A percentile compares a stretch with the other conserved stretches of the same genome.
Conservation (phyloP, 345 rosid species). For the Fremontodendron californicum region DNA sequence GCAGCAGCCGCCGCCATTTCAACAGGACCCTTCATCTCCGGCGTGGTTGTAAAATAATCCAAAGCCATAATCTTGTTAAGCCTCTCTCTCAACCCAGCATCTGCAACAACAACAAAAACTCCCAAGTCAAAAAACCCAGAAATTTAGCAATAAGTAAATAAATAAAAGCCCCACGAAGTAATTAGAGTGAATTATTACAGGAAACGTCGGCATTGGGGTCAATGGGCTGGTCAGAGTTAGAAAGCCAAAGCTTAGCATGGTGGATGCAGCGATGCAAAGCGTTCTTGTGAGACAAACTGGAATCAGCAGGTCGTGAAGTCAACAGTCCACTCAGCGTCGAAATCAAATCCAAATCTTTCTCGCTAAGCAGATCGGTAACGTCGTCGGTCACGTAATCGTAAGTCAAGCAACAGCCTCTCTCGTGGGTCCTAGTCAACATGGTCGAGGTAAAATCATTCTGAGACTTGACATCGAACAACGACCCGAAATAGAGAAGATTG, state of each 20-base stretch:
- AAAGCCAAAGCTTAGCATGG: slow-evolving; percentile 75
- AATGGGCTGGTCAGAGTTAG: slow-evolving; percentile 59
- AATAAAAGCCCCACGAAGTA: background rate
- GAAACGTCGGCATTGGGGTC: slow-evolving; percentile 51
- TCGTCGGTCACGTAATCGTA: slow-evolving; percentile 93
- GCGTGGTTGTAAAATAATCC: slow-evolving; percentile 72
- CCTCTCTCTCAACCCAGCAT: slow-evolving; percentile 70
- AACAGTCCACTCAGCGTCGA: slow-evolving; percentile 57
- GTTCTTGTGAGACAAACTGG: slow-evolving; percentile 71
- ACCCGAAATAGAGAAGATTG: slow-evolving; percentile 74
- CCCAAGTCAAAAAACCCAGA: background rate
- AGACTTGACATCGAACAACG: slow-evolving; percentile 72
- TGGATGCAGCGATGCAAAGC: slow-evolving; percentile 70
- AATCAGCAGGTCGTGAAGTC: slow-evolving; percentile 70
- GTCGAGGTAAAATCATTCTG: slow-evolving; percentile 74
- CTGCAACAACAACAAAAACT: slow-evolving; percentile 29
- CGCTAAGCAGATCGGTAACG: slow-evolving; percentile 78
- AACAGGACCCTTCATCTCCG: slow-evolving; percentile 80
- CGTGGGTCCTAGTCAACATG: slow-evolving; percentile 79
- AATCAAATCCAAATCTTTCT: slow-evolving; percentile 75
- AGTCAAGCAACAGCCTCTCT: slow-evolving; percentile 84
- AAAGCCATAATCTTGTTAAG: slow-evolving; percentile 80
- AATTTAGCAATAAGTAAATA: background rate
- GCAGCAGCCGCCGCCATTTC: slow-evolving; percentile 76
- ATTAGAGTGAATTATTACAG: slow-evolving; percentile 41